These are phyloP conservation scores for Fusarium foetens DNA, from an alignment of 2,329 filamentous ascomycete genomes.

Conservation along the genomic window DNA sequence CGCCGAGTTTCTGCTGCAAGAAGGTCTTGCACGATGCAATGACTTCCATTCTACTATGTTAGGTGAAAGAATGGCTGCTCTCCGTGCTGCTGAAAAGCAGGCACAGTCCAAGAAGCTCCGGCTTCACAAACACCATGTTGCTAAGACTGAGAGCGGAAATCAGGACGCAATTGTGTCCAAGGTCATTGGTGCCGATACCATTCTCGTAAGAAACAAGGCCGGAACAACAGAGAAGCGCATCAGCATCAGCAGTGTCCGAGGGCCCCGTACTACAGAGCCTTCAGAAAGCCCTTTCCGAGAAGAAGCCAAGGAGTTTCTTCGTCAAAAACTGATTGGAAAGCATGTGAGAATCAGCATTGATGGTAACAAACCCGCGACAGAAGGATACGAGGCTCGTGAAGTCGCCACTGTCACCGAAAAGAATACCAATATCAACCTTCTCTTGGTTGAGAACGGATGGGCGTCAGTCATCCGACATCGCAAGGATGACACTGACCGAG, in stretches of 20 bases:
- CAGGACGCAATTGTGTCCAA: conserved; percentile 86
- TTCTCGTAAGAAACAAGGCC: conserved; percentile 85
- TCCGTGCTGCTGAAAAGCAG: conserved; percentile 86
- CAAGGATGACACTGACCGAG: conserved; percentile 92
- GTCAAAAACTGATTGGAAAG: conserved; percentile 95
- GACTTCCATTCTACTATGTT: conserved; percentile 96
- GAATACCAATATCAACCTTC: conserved; percentile 86
- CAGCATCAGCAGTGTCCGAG: conserved; percentile 90
- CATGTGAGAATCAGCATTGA: conserved; percentile 90
- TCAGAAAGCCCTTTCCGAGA: conserved; percentile 89
- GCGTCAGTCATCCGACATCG: conserved; percentile 94
- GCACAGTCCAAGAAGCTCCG: conserved; percentile 82
- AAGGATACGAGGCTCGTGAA: conserved; percentile 93
- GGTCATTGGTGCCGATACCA: conserved; percentile 87
- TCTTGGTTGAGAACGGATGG: conserved; percentile 91
- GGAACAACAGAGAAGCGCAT: conserved; percentile 86
- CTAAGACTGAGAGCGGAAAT: conserved; percentile 72
- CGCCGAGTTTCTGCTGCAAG: conserved; percentile 87
- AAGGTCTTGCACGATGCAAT: conserved; percentile 90
- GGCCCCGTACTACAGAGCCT: conserved; percentile 88
- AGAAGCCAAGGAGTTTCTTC: conserved; percentile 94
- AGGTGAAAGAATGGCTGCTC: conserved; percentile 84
- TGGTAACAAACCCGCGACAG: conserved; percentile 87
- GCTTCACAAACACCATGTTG: conserved; percentile 83
- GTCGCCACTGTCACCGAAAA: conserved; percentile 88